Evolutionary conservation across 148 eudicot species (phyloP), one percentile per base, ranked within the genome.

Genomic region (Oxyria digyna): DNA sequence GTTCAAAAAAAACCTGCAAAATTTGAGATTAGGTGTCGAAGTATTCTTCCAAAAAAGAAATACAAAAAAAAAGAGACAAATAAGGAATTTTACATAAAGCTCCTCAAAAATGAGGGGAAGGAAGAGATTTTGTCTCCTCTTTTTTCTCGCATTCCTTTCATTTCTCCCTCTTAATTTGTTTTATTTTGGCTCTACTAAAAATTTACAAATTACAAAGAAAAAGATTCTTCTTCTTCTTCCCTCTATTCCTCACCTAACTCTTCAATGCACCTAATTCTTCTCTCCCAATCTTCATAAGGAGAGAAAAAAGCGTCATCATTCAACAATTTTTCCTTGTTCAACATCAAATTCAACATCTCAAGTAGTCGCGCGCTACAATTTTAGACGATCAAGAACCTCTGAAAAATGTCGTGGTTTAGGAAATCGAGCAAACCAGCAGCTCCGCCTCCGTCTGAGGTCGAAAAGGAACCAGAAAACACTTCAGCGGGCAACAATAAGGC

Each of bases 401-500:
- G 38, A 59, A 29, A 50, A 59, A 59, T 59, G 65, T 59, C 65
- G 20, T 59, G 65, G 65, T 59, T 59, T 15, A 59, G 29, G 38
- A 59, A 59, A 17, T 13, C 38, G 3, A 24, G 1, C 65, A 59
- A 59, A 15, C 18, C 64, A 57, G n/a, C 64, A 13, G 35, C 35
- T 26, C 35, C 64, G 15, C 1, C 35, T n/a, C 20, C 65, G 35
- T 8, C 8, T 7, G 69, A 37, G 46, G 10, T 33, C 0, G 33
- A 59, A 26, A 26, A 23, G 0, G 33, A 59, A 11, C 4, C 65
- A 3, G 37, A 11, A 10, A 6, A 37, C 31, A 66, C 29, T 10
- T 17, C 68, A 23, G 70, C 31, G 49, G 73, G 4, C 75, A 77
- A 48, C 74, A 15, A 11, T 59, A 78, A 10, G 83, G 82, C 14